Evolutionary conservation across 2,329 filamentous ascomycete genomes (phyloP).

Genomic region (Leptodontidium sp.): DNA sequence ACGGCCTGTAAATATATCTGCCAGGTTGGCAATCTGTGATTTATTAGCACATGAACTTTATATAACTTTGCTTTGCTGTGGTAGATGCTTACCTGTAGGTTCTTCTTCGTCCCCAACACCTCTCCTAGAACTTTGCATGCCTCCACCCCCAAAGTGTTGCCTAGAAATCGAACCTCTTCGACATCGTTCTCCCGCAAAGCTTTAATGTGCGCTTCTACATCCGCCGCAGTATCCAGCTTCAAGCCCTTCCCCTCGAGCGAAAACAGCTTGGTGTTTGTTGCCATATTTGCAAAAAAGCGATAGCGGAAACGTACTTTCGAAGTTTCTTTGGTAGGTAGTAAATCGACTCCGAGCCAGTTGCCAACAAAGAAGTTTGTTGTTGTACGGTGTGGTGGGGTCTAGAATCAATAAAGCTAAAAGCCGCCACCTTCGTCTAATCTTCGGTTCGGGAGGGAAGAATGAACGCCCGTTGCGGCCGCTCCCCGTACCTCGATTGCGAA

Average conservation of each 20-base stretch:
- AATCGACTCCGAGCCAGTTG: conserved; percentile 3
- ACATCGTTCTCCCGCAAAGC: conserved; percentile 75
- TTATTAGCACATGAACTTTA: not conserved
- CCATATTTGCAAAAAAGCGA: conserved; percentile 51
- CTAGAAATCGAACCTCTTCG: conserved; percentile 85
- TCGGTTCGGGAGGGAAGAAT: conserved; percentile 18
- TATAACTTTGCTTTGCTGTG: not conserved
- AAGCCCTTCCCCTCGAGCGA: conserved; percentile 91
- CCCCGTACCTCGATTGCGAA: conserved; percentile 8
- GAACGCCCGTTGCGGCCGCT: conserved; percentile 1
- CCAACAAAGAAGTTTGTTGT: conserved; percentile 26
- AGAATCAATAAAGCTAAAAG: conserved; percentile 34
- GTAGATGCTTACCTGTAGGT: conserved; percentile 66
- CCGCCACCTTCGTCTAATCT: not conserved
- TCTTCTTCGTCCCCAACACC: conserved; percentile 85
- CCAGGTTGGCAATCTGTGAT: conserved; percentile 80
- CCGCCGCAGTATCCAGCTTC: conserved; percentile 88
- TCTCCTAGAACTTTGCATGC: conserved; percentile 87
- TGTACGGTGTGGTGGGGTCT: conserved; percentile 12
- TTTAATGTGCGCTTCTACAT: conserved; percentile 85
- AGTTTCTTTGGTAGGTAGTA: not conserved
- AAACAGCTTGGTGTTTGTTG: conserved; percentile 72
- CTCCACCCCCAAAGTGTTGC: conserved; percentile 91
- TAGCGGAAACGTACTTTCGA: conserved; percentile 16
- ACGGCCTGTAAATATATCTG: conserved; percentile 97